phyloP scores from a whole-genome alignment of 768 basidiomycete species.

The Trametes gibbosa region DNA sequence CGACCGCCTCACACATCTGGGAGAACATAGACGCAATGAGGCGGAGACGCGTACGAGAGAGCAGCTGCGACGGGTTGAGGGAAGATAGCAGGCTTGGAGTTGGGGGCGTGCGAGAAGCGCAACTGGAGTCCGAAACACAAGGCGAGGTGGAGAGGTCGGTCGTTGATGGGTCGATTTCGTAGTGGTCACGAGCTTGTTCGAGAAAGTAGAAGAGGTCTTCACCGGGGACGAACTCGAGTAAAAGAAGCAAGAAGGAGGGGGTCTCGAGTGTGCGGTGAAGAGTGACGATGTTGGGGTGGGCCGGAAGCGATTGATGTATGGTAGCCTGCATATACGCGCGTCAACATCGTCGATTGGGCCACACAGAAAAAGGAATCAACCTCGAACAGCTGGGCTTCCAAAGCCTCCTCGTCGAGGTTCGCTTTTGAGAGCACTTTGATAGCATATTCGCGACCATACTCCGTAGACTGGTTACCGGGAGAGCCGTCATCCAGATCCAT shows the following conservation, averaged over 20 bases:
- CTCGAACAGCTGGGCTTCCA: conserved; percentile 90
- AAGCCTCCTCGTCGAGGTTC: conserved; percentile 84
- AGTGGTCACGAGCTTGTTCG: conserved; percentile 90
- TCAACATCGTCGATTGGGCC: conserved; percentile 1
- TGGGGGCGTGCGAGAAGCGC: conserved; percentile 72
- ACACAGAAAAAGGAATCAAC: conserved; percentile 37
- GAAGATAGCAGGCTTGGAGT: conserved; percentile 91
- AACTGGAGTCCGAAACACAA: conserved; percentile 22
- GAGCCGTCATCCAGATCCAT: conserved; percentile 32
- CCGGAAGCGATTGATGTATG: conserved; percentile 88
- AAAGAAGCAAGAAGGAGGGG: conserved; percentile 82
- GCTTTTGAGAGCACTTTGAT: conserved; percentile 95
- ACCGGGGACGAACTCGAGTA: conserved; percentile 94
- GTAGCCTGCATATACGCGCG: conserved; percentile 55
- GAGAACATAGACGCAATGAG: conserved; percentile 96
- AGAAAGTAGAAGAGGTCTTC: conserved; percentile 98
- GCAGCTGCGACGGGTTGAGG: conserved; percentile 72
- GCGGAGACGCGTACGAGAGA: conserved; percentile 83
- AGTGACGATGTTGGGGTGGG: conserved; percentile 93
- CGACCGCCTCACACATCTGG: conserved; percentile 99
- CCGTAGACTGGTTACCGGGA: conserved; percentile 22
- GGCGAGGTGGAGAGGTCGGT: conserved; percentile 23
- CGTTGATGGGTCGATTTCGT: conserved; percentile 47
- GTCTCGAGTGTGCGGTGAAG: conserved; percentile 94
- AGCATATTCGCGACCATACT: conserved; percentile 84